Base-by-base conservation (phyloP, 805 yeast species). In the Metschnikowia colocasiae region DNA sequence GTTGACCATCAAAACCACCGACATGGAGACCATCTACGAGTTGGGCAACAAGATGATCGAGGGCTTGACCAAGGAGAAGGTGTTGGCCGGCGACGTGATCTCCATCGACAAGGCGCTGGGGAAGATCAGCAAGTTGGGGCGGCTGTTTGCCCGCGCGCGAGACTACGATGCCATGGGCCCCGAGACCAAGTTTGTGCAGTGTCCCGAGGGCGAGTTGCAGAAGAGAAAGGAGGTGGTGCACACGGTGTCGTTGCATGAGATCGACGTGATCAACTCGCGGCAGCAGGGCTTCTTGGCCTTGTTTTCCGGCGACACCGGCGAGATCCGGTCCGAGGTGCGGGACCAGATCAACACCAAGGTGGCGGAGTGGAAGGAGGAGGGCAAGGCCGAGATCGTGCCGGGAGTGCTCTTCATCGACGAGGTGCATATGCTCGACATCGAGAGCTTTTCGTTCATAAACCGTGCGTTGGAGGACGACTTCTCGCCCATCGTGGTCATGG, bases 141-240 rank as follows among this genome's bases (percentile, higher is more conserved):
- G 97, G 68, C 91, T 97, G 0, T 95, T 89, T 68, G 84, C 98
- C 5, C 81, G 97, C 58, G 95, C 97, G 5, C 80, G 99, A 59
- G 99, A 94, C 68, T 94, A 94, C 67, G 99, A 94, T 70, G 97
- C 98, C 38, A 89, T 90, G 95, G 96, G 96, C 18, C 96, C 97
- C 45, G 98, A 95, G 55, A 91, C 97, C 42, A 91, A 90, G 68
- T 94, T 94, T 65, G 96, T 94, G 49, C 97, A 94, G 69, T 86
- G 96, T 64, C 99, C 99, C 33, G 97, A 94, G 66, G 99, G 99
- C 48, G 99, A 94, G 74, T 80, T 94, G 62, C 99, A 94, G 73
- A 87, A 88, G 63, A 83, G 97, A 61, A 89, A 88, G 63, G 95
- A 90, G 62, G 95, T 90, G 30, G 96, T 91, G 30, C 99, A 94